Conservation (phyloP, 805 yeast species). For the Yarrowia hollandica region DNA sequence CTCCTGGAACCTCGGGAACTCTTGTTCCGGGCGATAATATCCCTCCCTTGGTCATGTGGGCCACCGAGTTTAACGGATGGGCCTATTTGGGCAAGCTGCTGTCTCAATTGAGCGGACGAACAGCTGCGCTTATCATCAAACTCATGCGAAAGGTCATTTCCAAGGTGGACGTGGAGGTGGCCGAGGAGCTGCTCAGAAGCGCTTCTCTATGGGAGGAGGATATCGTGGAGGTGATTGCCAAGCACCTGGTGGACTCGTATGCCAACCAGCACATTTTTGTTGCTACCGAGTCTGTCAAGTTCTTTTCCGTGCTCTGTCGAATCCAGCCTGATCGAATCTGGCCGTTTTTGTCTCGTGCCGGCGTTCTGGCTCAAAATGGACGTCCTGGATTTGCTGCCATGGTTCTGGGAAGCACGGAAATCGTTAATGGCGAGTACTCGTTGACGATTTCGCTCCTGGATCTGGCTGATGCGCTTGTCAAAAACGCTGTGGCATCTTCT, state of each 20-base stretch:
- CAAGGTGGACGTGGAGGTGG: slow-evolving; percentile 44
- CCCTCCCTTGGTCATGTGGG: slow-evolving; percentile 57
- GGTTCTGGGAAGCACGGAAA: slow-evolving; percentile 70
- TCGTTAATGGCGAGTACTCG: slow-evolving; percentile 62
- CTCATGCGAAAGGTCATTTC: slow-evolving; percentile 53
- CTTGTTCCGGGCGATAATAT: slow-evolving; percentile 53
- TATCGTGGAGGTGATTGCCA: slow-evolving; percentile 60
- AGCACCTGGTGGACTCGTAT: slow-evolving; percentile 67
- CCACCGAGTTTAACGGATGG: slow-evolving; percentile 83
- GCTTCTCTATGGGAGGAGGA: slow-evolving; percentile 50
- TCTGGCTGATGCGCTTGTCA: slow-evolving; percentile 54
- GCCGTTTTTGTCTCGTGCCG: slow-evolving; percentile 71
- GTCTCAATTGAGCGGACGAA: slow-evolving; percentile 41
- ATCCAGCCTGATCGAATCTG: slow-evolving; percentile 69
- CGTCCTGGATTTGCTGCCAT: slow-evolving; percentile 64
- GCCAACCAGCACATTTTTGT: slow-evolving; percentile 53
- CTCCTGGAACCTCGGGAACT: slow-evolving; percentile 68
- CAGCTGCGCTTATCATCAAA: slow-evolving; percentile 51
- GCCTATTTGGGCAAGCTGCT: slow-evolving; percentile 74
- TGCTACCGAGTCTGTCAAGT: slow-evolving; percentile 49
- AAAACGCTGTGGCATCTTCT: slow-evolving; percentile 46
- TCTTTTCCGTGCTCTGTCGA: slow-evolving; percentile 51
- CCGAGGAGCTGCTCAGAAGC: slow-evolving; percentile 45
- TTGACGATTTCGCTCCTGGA: slow-evolving; percentile 64
- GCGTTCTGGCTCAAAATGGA: slow-evolving; percentile 59